Evolutionary conservation across 1,284 basidiomycete genomes (phyloP).

Genomic region (Papiliotrema nemorosa): DNA sequence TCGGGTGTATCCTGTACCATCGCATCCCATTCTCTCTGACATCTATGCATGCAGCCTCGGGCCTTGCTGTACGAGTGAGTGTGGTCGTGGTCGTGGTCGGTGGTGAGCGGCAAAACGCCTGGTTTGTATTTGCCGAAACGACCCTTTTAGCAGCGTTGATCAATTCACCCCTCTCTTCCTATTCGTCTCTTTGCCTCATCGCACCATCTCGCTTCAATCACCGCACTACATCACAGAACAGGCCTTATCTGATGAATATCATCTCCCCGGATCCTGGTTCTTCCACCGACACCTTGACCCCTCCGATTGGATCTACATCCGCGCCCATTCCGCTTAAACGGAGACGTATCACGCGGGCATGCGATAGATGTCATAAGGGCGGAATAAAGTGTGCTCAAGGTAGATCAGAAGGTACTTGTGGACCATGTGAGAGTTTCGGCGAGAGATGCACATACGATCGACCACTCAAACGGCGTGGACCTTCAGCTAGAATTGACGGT

Average conservation of each 20-base stretch:
- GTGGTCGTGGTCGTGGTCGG: too few species aligned
- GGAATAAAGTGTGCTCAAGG: conserved; percentile 35
- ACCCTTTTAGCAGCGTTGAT: too few species aligned
- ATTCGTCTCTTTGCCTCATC: too few species aligned
- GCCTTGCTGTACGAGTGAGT: too few species aligned
- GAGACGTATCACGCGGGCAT: conserved; percentile 23
- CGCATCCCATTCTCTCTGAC: too few species aligned
- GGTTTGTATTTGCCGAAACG: too few species aligned
- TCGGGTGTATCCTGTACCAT: too few species aligned
- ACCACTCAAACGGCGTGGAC: conserved; percentile 41
- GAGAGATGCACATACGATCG: conserved; percentile 43
- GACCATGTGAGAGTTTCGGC: conserved; percentile 38
- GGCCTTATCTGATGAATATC: neutral
- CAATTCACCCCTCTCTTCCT: too few species aligned
- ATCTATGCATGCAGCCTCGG: too few species aligned
- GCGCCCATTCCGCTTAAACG: neutral
- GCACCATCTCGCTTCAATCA: too few species aligned
- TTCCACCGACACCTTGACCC: neutral
- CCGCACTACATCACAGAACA: too few species aligned
- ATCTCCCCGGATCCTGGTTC: neutral
- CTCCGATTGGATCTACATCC: neutral
- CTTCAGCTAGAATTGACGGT: conserved; percentile 2
- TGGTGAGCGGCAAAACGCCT: too few species aligned
- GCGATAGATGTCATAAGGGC: conserved; percentile 44
- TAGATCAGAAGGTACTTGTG: conserved; percentile 18